phyloP scores from a whole-genome alignment of 1,139 yeast genomes.

The Geotrichum bryndzae region DNA sequence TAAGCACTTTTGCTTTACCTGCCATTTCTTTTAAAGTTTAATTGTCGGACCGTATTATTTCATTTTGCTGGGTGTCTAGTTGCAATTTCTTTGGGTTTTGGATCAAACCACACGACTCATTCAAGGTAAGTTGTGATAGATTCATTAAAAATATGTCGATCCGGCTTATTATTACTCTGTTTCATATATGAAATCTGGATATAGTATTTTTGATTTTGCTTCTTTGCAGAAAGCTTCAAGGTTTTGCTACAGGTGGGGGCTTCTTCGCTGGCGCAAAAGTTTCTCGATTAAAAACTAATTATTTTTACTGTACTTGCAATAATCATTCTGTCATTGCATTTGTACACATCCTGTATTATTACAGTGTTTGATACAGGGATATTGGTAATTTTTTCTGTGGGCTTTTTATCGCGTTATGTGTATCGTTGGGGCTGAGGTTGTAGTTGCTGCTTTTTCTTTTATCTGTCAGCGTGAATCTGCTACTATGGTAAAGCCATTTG shows the following conservation, averaged over 20 bases:
- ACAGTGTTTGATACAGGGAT: conserved; percentile 57
- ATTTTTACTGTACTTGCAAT: conserved; percentile 59
- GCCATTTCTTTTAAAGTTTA: too few species aligned
- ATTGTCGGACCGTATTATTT: too few species aligned
- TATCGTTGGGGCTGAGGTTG: conserved; percentile 62
- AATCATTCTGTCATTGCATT: conserved; percentile 61
- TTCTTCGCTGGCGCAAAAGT: conserved; percentile 44
- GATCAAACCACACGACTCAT: conserved; percentile 45
- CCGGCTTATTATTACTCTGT: conserved; percentile 60
- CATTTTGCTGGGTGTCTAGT: too few species aligned
- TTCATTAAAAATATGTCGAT: conserved; percentile 58
- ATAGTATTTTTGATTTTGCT: conserved; percentile 54
- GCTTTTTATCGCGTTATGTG: conserved; percentile 58
- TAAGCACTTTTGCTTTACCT: too few species aligned
- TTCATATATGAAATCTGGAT: conserved; percentile 55
- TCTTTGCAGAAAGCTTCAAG: conserved; percentile 53
- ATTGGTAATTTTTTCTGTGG: conserved; percentile 54
- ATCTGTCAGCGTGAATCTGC: conserved; percentile 71
- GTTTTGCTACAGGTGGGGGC: conserved; percentile 57
- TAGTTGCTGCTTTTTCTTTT: conserved; percentile 65
- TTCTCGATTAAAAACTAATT: conserved; percentile 31
- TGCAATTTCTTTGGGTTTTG: conserved; percentile 39
- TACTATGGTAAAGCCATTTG: conserved; percentile 54
- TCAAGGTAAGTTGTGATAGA: conserved; percentile 52
- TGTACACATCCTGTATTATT: conserved; percentile 57